A percentile compares a stretch with the other conserved stretches of the same genome.
Conservation (phyloP, 495 filamentous ascomycete species). For the Friedmanniomyces endolithicus region DNA sequence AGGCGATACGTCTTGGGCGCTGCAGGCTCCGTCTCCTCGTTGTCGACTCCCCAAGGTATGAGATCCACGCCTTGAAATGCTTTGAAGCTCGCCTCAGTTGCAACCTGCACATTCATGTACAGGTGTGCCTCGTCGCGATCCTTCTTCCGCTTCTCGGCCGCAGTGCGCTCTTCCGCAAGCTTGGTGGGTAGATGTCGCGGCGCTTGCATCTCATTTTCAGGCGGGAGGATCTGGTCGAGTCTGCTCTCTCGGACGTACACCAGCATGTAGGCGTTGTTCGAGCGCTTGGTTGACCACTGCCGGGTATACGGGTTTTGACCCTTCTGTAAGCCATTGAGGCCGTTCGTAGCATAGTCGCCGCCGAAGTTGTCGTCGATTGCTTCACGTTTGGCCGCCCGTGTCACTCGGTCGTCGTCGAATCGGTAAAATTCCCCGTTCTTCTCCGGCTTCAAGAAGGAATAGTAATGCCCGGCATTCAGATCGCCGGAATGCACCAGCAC, state of each 20-base stretch:
- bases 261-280: slow-evolving; percentile 90
- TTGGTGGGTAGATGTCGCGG: slow-evolving; percentile 68
- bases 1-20: slow-evolving; percentile 51
- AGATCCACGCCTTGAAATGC: slow-evolving; percentile 77
- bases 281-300: slow-evolving; percentile 53
- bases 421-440: slow-evolving; percentile 92
- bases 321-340: slow-evolving; percentile 43
- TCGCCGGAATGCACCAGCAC: slow-evolving; percentile 95
- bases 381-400: slow-evolving; percentile 79
- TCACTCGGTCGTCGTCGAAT: slow-evolving; percentile 95
- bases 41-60: slow-evolving; percentile 45
- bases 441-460: slow-evolving; percentile 86
- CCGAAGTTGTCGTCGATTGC: slow-evolving; percentile 95
- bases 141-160: slow-evolving; percentile 58
- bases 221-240: slow-evolving; percentile 64
- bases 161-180: slow-evolving; percentile 68
- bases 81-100: slow-evolving; percentile 67
- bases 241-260: slow-evolving; percentile 87
- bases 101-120: slow-evolving; percentile 69
- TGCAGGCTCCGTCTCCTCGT: slow-evolving; percentile 40
- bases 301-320: slow-evolving; percentile 57
- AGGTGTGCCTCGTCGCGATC: slow-evolving; percentile 90
- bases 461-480: slow-evolving; percentile 97
- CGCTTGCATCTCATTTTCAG: slow-evolving; percentile 60
- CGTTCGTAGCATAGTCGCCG: slow-evolving; percentile 55